phyloP scores from a whole-genome alignment of 2,329 filamentous ascomycete genomes.

The Cercospora sp. region DNA sequence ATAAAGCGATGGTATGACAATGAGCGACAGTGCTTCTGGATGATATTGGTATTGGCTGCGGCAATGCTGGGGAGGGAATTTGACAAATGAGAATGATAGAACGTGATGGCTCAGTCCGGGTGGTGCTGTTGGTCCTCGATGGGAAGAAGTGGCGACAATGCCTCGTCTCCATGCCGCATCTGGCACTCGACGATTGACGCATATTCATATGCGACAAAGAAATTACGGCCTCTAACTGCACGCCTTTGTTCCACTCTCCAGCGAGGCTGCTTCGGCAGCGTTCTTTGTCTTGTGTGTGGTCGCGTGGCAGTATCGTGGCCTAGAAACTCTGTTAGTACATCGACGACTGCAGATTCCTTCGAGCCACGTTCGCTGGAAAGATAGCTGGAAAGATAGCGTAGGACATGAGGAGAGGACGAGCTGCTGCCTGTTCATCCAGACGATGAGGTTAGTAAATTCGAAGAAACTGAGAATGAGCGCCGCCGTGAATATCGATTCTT shows the following conservation, averaged over 20 bases:
- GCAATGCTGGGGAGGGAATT: not conserved
- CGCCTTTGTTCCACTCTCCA: not conserved
- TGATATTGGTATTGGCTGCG: not conserved
- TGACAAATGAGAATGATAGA: not conserved
- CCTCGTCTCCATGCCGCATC: not conserved
- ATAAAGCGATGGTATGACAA: not conserved
- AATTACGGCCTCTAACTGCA: not conserved
- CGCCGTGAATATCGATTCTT: not conserved
- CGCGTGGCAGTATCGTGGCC: not conserved
- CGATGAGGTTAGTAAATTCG: not conserved
- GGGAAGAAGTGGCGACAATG: not conserved
- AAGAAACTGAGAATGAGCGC: not conserved
- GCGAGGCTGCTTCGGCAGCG: not conserved
- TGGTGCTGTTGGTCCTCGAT: not conserved
- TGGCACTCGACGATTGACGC: not conserved
- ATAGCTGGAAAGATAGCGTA: not conserved
- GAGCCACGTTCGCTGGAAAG: not conserved
- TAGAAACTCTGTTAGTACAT: not conserved
- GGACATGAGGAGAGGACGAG: not conserved
- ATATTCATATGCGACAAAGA: not conserved
- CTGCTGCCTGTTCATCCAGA: not conserved
- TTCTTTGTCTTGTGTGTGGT: not conserved
- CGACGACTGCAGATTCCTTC: not conserved
- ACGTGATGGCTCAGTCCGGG: too few relatives aligned
- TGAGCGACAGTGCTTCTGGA: not conserved